Base-by-base conservation (phyloP, 208 protist species). In the Tritrichomonas musculus region DNA sequence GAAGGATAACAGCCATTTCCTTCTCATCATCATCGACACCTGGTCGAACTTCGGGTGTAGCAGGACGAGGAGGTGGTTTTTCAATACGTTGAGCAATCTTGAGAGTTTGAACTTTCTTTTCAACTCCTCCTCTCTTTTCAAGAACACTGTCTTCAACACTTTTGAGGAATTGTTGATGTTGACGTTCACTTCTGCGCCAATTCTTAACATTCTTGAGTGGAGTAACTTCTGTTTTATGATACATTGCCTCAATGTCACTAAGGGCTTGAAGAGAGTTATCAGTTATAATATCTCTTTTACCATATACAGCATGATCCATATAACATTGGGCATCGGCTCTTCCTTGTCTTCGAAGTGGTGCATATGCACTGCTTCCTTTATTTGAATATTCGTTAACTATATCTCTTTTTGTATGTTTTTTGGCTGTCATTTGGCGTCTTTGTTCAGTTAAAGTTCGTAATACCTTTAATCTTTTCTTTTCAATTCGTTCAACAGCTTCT, bases 1-100 rank as follows among this genome's bases (percentile, higher is more conserved):
- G 25, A 17, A 92, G 44, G 27, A 69, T 92, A 22, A 92, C 33
- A 8, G 55, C 88, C 50, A 92, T 69, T 22, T 92, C 88, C 14
- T 27, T 36, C 47, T 88, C 77, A 55, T 92, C 88, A 36, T 69
- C 55, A 25, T 64, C 55, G 30, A 92, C 39, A 41, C 39, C 47
- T n/a, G 50, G 88, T 44, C 55, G 33, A 1, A 64, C 25, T 27
- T 72, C 57, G 44, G 88, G 88, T 57, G 88, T 92, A 14, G 49
- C 41, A 47, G 88, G 88, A 72, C 88, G 88, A 36, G 57, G 50
- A 17, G 77, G 77, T 88, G 77, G 77, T 47, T 88, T 88, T 49
- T 88, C 77, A 27, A 88, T 88, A 33, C 77, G 4, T 49, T 88
- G 77, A 2, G 77, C 77, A 30, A 88, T 88, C 30, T 88, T 88